These are phyloP conservation scores for Aspergillus conjunctus DNA, from an alignment of 495 filamentous ascomycete species.

Conservation along the genomic window DNA sequence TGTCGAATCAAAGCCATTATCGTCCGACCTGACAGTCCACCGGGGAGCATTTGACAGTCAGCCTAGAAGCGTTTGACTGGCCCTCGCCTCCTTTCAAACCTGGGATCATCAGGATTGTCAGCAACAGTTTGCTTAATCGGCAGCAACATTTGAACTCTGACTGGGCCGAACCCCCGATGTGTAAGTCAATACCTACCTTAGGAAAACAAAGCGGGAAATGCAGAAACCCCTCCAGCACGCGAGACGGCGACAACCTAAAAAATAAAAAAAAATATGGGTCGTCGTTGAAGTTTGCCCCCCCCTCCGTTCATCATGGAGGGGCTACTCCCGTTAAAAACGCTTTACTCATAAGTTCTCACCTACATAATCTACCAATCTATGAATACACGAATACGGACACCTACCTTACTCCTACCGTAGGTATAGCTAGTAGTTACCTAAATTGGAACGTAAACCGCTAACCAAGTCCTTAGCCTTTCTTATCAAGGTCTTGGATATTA, in stretches of 20 bases:
- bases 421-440: no score
- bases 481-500: no score
- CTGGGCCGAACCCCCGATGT: constrained; percentile 14
- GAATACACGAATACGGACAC: no score
- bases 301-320: constrained; percentile 13
- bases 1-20: constrained; percentile 8
- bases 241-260: constrained; percentile 24
- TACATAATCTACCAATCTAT: no score
- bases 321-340: neutral
- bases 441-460: no score
- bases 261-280: neutral
- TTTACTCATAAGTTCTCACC: no score
- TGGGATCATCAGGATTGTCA: constrained; percentile 28
- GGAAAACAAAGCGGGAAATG: constrained; percentile 14
- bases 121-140: constrained; percentile 16
- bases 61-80: constrained; percentile 13
- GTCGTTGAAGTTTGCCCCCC: constrained; percentile 1
- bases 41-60: constrained; percentile 19
- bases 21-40: constrained; percentile 16
- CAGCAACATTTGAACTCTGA: constrained; percentile 17
- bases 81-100: constrained; percentile 10
- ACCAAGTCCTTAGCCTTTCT: no score
- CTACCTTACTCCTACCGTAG: no score
- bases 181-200: neutral
- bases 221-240: constrained; percentile 13